Percentiles rank a stretch among this genome's conserved stretches.
These are phyloP conservation scores for Hyphopichia fennica DNA, from an alignment of 1,139 yeast genomes.

Conservation along the genomic window DNA sequence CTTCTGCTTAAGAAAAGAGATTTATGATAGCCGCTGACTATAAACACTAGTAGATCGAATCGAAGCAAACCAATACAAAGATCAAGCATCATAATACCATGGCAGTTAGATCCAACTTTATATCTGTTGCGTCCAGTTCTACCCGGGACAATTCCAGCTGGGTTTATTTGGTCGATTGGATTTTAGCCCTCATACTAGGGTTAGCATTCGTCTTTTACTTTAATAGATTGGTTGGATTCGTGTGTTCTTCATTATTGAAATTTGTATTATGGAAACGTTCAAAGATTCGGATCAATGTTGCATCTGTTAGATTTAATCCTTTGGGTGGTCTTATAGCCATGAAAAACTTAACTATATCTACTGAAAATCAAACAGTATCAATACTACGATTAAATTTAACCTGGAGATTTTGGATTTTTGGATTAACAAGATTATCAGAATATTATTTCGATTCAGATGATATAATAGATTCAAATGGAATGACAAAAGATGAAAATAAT, in stretches of 20 bases:
- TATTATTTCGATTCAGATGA: conserved; percentile 25
- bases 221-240: conserved; percentile 69
- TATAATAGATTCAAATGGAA: conserved; percentile 18
- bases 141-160: conserved; percentile 55
- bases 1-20: too few species aligned
- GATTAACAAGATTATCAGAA: conserved; percentile 49
- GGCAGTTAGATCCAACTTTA: conserved; percentile 26
- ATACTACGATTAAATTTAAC: conserved; percentile 72
- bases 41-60: too few species aligned
- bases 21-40: too few species aligned
- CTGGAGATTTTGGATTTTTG: conserved; percentile 86
- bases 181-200: conserved; percentile 61
- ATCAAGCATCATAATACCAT: conserved; percentile 9
- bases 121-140: conserved; percentile 17
- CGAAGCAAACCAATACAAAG: too few species aligned
- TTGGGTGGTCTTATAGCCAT: conserved; percentile 82
- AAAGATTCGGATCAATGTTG: conserved; percentile 60
- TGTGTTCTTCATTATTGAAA: conserved; percentile 51
- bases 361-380: conserved; percentile 68
- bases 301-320: conserved; percentile 71
- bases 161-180: conserved; percentile 86
- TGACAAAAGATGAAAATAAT: conserved; percentile 31
- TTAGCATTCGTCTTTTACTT: conserved; percentile 72
- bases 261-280: conserved; percentile 63
- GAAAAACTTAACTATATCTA: conserved; percentile 70